phyloP scores from a whole-genome alignment of 768 basidiomycete genomes.

The Amanita inopinata region DNA sequence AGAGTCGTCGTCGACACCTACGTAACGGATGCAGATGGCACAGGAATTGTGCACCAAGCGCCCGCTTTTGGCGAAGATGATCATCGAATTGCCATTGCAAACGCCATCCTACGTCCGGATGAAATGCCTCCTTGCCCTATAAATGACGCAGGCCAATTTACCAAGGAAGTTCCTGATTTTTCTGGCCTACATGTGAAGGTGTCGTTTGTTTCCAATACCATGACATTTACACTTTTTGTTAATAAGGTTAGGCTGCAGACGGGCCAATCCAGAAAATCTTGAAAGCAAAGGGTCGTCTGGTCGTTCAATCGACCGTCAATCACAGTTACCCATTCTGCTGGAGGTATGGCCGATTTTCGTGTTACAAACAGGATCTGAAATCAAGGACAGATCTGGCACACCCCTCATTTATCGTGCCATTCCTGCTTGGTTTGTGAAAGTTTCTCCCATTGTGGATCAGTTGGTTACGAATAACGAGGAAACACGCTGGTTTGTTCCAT shows the following conservation, averaged over 20 bases:
- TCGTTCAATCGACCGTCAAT: constrained; percentile 77
- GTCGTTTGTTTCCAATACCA: constrained; percentile 11
- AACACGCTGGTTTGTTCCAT: constrained; percentile 68
- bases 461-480: constrained; percentile 85
- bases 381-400: constrained; percentile 67
- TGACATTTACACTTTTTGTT: constrained; percentile 3
- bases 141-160: constrained; percentile 84
- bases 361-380: not conserved
- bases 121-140: constrained; percentile 97
- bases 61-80: constrained; percentile 99
- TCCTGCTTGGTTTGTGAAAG: constrained; percentile 92
- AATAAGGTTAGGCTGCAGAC: constrained; percentile 67
- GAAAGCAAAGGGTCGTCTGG: constrained; percentile 78
- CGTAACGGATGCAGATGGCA: constrained; percentile 88
- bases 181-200: constrained; percentile 87
- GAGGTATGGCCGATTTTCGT: constrained; percentile 46
- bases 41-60: constrained; percentile 98
- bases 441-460: constrained; percentile 74
- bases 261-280: constrained; percentile 87
- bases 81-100: constrained; percentile 81
- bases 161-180: constrained; percentile 84
- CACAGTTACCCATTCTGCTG: constrained; percentile 98
- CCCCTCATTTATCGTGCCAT: constrained; percentile 95
- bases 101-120: constrained; percentile 75
- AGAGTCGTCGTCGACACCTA: constrained; percentile 85